Percentiles rank a stretch among this genome's conserved stretches.
phyloP scores from a whole-genome alignment of 495 filamentous ascomycete species.

The Neurospora sublineolata region DNA sequence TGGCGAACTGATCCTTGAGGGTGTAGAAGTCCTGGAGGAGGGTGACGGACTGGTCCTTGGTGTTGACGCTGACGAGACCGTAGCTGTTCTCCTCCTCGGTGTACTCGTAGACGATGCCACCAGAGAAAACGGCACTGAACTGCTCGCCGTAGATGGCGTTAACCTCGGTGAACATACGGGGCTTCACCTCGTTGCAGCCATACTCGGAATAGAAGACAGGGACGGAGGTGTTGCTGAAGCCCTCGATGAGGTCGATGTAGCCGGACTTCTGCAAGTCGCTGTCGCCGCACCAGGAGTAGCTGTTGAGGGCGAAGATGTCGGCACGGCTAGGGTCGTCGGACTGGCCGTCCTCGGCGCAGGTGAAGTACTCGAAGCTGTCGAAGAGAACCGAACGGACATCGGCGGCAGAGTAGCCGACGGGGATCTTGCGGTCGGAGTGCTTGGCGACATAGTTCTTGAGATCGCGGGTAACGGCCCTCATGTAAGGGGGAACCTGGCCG shows the following conservation, averaged over 20 bases:
- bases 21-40: slow-evolving; percentile 65
- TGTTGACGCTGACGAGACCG: slow-evolving; percentile 62
- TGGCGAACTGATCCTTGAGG: slow-evolving; percentile 59
- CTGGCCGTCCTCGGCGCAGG: slow-evolving; percentile 60
- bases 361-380: slow-evolving; percentile 74
- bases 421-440: slow-evolving; percentile 29
- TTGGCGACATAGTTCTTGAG: slow-evolving; percentile 64
- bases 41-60: slow-evolving; percentile 46
- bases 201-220: slow-evolving; percentile 96
- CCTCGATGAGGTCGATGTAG: slow-evolving; percentile 59
- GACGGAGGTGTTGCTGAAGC: slow-evolving; percentile 61
- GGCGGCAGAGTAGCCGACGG: slow-evolving; percentile 62
- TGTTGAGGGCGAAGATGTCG: slow-evolving; percentile 91
- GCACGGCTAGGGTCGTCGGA: slow-evolving; percentile 51
- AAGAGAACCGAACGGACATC: slow-evolving; percentile 71
- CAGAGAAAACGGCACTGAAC: slow-evolving; percentile 71
- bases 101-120: slow-evolving; percentile 84
- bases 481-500: slow-evolving; percentile 48
- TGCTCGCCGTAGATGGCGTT: slow-evolving; percentile 63
- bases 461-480: slow-evolving; percentile 74
- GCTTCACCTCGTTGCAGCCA: slow-evolving; percentile 74
- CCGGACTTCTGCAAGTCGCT: slow-evolving; percentile 56
- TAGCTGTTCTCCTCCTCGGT: slow-evolving; percentile 62
- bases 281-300: slow-evolving; percentile 87
- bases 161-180: slow-evolving; percentile 78